Evolutionary conservation across 176 grass and related monocot species (phyloP).

Genomic region (Paspalum vaginatum): DNA sequence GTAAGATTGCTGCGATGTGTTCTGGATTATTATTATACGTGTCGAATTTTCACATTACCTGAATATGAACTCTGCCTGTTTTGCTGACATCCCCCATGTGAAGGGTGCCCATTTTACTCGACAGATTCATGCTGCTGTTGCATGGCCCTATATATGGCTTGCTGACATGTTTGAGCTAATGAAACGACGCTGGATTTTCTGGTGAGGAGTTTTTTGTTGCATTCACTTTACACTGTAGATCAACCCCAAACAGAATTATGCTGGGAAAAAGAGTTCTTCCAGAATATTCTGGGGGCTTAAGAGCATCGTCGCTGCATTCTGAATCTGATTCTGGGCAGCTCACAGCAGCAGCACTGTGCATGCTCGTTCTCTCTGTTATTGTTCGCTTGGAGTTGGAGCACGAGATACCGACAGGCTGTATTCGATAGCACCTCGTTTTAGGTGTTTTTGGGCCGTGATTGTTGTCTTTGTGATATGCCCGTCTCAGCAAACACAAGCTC

Average conservation of each 20-base stretch:
- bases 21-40: neutral
- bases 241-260: neutral
- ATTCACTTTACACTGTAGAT: neutral
- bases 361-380: too few relatives aligned
- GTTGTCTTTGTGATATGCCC: too few relatives aligned
- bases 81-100: neutral
- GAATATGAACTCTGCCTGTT: neutral
- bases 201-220: neutral
- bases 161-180: neutral
- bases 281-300: neutral
- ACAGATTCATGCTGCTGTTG: neutral
- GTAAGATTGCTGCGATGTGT: neutral
- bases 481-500: too few relatives aligned
- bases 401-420: too few relatives aligned
- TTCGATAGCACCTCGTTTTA: too few relatives aligned
- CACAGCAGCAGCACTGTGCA: neutral
- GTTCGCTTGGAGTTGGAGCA: too few relatives aligned
- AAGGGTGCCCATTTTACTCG: slow-evolving; percentile 14
- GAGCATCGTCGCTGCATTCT: neutral
- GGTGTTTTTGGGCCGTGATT: too few relatives aligned
- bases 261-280: too few relatives aligned
- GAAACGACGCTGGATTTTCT: neutral
- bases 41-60: too few relatives aligned
- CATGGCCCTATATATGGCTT: neutral
- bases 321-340: slow-evolving; percentile 26